Conservation (phyloP, 805 yeast species). For the Hanseniaspora meyeri region DNA sequence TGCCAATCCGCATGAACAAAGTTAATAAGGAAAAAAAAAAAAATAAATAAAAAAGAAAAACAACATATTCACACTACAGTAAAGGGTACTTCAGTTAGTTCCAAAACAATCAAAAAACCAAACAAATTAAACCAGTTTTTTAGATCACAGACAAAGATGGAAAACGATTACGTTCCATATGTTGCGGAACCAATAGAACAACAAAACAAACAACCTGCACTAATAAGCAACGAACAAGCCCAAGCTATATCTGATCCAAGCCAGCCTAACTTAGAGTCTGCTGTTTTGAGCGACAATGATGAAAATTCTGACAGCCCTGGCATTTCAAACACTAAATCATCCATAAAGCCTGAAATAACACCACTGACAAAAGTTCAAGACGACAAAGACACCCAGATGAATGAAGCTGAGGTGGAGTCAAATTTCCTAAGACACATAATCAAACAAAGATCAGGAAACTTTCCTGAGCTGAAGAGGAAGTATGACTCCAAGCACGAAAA, state of each 20-base stretch:
- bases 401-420: slow-evolving; percentile 16
- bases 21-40: no score
- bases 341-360: background rate
- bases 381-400: background rate
- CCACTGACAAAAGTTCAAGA: background rate
- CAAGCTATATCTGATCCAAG: background rate
- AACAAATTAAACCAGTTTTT: no score
- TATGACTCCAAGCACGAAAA: slow-evolving; percentile 18
- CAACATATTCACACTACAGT: no score
- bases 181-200: slow-evolving; percentile 1
- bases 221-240: background rate
- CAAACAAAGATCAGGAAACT: slow-evolving; percentile 27
- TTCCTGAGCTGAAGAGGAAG: slow-evolving; percentile 23
- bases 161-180: background rate
- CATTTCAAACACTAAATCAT: background rate
- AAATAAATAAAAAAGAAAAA: no score
- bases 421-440: slow-evolving; percentile 23
- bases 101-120: no score
- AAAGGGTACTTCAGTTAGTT: no score
- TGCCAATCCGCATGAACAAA: no score
- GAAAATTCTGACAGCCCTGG: background rate
- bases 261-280: background rate
- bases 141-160: background rate
- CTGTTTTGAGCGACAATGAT: background rate
- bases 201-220: background rate